These are phyloP conservation scores for Rhodotorula mucilaginosa DNA, from an alignment of 1,284 basidiomycete species.

Conservation along the genomic window DNA sequence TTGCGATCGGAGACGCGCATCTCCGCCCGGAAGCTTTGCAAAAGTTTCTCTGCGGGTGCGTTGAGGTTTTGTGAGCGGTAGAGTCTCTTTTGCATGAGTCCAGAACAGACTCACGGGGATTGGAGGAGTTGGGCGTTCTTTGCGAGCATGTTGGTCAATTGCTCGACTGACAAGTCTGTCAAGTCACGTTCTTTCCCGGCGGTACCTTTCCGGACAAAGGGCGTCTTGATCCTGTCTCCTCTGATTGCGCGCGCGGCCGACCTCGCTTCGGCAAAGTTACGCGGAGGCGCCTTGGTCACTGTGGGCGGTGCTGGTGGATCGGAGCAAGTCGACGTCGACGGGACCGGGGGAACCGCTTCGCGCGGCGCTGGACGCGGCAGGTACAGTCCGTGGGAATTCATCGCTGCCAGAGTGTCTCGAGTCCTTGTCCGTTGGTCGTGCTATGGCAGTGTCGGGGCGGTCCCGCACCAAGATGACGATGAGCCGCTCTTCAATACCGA, in stretches of 20 bases:
- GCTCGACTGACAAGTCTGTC: slow-evolving; percentile 9
- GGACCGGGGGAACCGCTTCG: slow-evolving; percentile 1
- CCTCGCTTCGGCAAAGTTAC: slow-evolving; percentile 12
- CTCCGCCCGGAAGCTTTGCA: slow-evolving; percentile 29
- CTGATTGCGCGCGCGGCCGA: slow-evolving; percentile 13
- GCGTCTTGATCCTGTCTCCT: slow-evolving; percentile 16
- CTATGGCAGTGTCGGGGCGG: background rate
- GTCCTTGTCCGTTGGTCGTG: background rate
- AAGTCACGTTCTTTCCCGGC: slow-evolving; percentile 34
- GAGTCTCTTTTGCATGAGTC: background rate
- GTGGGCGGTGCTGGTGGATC: background rate
- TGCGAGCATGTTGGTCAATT: slow-evolving; percentile 24
- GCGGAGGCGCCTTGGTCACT: slow-evolving; percentile 6
- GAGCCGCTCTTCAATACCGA: background rate
- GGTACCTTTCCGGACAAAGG: slow-evolving; percentile 23
- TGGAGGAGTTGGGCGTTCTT: slow-evolving; percentile 23
- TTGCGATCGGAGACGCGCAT: slow-evolving; percentile 15
- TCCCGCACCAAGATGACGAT: background rate
- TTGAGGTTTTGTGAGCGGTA: too few relatives aligned
- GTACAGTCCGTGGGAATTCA: slow-evolving; percentile 17
- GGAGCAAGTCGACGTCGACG: background rate
- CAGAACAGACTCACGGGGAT: slow-evolving; percentile 17
- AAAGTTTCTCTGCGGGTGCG: slow-evolving; percentile 13
- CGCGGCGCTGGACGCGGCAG: slow-evolving; percentile 10
- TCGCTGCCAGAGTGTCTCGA: background rate